Percentiles rank a stretch among this genome's conserved stretches.
phyloP scores from a whole-genome alignment of 345 rosid species.

The Psidium friedrichsthalianum region DNA sequence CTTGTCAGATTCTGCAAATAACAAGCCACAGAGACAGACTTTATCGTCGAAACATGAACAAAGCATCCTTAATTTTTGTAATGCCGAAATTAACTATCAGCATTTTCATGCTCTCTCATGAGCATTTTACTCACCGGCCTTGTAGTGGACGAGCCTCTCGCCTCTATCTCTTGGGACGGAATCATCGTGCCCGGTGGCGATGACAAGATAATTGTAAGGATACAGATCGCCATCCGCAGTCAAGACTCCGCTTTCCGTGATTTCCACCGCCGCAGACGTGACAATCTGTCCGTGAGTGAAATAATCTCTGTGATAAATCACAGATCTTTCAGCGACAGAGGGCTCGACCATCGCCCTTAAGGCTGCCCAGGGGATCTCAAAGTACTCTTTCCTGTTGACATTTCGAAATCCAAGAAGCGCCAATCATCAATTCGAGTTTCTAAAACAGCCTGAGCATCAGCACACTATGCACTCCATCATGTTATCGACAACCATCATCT shows the following conservation, averaged over 20 bases:
- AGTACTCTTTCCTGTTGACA: conserved; percentile 72
- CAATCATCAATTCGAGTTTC: neutral
- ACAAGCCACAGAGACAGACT: neutral
- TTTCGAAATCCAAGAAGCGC: neutral
- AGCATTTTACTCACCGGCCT: conserved; percentile 30
- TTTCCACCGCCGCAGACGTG: conserved; percentile 43
- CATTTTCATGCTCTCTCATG: neutral
- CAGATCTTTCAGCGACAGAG: conserved; percentile 50
- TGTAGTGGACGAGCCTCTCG: conserved; percentile 44
- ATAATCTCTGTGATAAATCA: conserved; percentile 62
- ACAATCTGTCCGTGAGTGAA: conserved; percentile 43
- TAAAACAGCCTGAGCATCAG: neutral
- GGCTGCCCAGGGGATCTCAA: conserved; percentile 79
- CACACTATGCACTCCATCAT: neutral
- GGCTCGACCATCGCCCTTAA: conserved; percentile 89
- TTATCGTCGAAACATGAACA: neutral
- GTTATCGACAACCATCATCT: neutral
- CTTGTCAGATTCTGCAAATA: conserved; percentile 53
- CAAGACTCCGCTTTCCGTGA: conserved; percentile 49
- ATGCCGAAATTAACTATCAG: neutral
- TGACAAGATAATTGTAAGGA: conserved; percentile 67
- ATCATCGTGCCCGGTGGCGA: conserved; percentile 72
- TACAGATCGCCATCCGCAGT: conserved; percentile 33
- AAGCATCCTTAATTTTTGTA: neutral
- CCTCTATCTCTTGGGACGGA: conserved; percentile 35